Evolutionary conservation across 2,329 filamentous ascomycete genomes (phyloP), one percentile per base, ranked within the genome.

Genomic region (Hymenoscyphus occultus): DNA sequence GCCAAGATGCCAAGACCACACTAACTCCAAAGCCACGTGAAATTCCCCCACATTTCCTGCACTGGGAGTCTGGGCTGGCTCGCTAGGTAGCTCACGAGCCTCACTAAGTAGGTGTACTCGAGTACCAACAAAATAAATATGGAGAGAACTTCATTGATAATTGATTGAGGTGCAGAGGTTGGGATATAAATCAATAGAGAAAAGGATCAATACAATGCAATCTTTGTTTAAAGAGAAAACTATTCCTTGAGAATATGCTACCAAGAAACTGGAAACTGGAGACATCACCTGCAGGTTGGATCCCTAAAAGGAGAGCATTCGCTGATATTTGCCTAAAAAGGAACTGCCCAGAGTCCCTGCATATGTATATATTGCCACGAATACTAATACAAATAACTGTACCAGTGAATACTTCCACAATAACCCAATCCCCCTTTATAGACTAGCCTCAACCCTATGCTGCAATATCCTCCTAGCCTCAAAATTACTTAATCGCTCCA

Each of bases 391-490:
- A 51, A 22, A 51, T 51, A 48, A 22, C 19, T 1, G 9, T 48
- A 19, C 45, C 16, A 51, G 7, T 28, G 45, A 28, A 35, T 35
- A 35, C 7, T 51, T 22, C n/a, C 45, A 51, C 5, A 51, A 19
- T 22, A 51, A 19, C 42, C 7, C 42, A 45, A 12, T 7, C n/a
- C n/a, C n/a, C n/a, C 14, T 6, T 51, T 19, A 51, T 3, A 51
- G 19, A 28, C 45, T 51, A 51, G 82, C 72, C 74, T 93, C 90
- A 0, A 92, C 84, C 70, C 90, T 82, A 68, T 84, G 81, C 76
- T 88, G 83, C 73, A 93, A 73, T 63, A 93, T 86, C 64, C 84
- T 80, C 70, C 90, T 82, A 13, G 89, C 90, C 69, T 88, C 87
- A 22, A 81, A 81, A 61, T 89, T 87, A 5, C 82, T 86, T 70